Conservation (phyloP, 148 eudicot genomes). For the Vaccinium vitisidaea region DNA sequence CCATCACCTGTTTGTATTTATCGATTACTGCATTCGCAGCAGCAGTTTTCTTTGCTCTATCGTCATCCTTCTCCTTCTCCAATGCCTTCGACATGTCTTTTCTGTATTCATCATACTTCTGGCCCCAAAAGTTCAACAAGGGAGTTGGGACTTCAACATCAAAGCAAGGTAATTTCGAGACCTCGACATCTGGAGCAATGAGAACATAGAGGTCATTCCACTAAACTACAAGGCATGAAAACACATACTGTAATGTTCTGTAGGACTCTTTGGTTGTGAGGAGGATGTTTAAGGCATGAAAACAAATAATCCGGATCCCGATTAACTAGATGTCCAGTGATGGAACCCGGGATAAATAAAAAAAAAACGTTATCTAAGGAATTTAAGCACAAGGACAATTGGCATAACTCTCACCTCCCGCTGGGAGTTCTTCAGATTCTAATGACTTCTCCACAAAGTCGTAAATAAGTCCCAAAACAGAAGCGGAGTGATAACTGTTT, state of each 20-base stretch:
- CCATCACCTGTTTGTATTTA: slow-evolving; percentile 53
- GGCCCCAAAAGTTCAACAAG: slow-evolving; percentile 34
- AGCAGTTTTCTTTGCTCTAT: slow-evolving; percentile 26
- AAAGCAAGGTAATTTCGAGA: slow-evolving; percentile 48
- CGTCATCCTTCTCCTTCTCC: neutral
- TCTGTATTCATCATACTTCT: slow-evolving; percentile 37
- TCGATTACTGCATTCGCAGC: slow-evolving; percentile 40
- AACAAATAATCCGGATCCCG: neutral
- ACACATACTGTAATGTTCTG: neutral
- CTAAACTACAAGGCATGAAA: neutral
- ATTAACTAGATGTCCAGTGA: neutral
- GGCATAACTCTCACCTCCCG: slow-evolving; percentile 34
- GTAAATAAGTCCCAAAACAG: slow-evolving; percentile 54
- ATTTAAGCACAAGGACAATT: neutral
- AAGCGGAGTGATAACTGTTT: slow-evolving; percentile 40
- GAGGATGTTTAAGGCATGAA: neutral
- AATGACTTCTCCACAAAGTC: slow-evolving; percentile 29
- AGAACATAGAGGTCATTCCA: neutral
- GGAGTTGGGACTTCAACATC: slow-evolving; percentile 37
- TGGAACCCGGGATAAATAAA: neutral
- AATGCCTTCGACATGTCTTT: slow-evolving; percentile 44
- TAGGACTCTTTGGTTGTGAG: neutral
- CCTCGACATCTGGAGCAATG: slow-evolving; percentile 22
- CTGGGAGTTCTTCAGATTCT: neutral
- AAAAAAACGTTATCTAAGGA: neutral